A percentile compares a stretch with the other conserved stretches of the same genome.
Conservation (phyloP, 192 early-diverging fungal species). For the Rhizoclosmatium globosum region DNA sequence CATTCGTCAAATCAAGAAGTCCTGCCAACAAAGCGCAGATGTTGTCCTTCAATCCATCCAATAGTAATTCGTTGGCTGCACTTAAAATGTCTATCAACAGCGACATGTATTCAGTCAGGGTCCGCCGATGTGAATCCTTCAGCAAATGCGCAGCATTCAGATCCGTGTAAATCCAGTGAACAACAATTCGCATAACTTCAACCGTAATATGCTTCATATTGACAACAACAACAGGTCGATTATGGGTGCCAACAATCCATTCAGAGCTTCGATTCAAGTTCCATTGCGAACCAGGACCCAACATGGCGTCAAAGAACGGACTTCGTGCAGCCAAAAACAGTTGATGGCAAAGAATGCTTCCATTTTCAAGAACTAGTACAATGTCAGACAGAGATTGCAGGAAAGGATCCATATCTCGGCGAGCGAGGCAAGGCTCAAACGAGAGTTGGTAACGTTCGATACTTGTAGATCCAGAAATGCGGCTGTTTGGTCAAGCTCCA, state of each 20-base stretch:
- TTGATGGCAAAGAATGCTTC: constrained; percentile 52
- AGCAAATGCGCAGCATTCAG: constrained; percentile 38
- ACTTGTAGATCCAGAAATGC: constrained; percentile 3
- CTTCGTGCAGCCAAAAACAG: constrained; percentile 64
- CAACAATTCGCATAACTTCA: constrained; percentile 60
- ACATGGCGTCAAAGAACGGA: constrained; percentile 73
- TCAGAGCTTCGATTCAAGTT: constrained; percentile 23
- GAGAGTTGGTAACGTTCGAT: constrained; percentile 20
- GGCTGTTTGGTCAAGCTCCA: constrained; percentile 19
- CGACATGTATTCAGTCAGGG: constrained; percentile 56
- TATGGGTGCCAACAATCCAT: neutral
- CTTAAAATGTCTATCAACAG: constrained; percentile 65
- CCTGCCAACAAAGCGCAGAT: constrained; percentile 31
- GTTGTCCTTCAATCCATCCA: constrained; percentile 51
- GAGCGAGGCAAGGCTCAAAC: constrained; percentile 13
- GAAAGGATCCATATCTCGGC: neutral
- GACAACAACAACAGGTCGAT: constrained; percentile 42
- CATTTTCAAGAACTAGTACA: constrained; percentile 35
- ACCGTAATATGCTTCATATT: constrained; percentile 58
- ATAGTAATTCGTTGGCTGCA: constrained; percentile 71
- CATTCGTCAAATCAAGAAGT: constrained; percentile 54
- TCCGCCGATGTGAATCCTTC: constrained; percentile 42
- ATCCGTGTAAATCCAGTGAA: constrained; percentile 66
- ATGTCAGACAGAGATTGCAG: constrained; percentile 44
- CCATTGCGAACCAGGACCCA: constrained; percentile 62